A percentile compares a stretch with the other conserved stretches of the same genome.
phyloP scores from a whole-genome alignment of 176 grass and related monocot genomes.

The Triticum urartu region DNA sequence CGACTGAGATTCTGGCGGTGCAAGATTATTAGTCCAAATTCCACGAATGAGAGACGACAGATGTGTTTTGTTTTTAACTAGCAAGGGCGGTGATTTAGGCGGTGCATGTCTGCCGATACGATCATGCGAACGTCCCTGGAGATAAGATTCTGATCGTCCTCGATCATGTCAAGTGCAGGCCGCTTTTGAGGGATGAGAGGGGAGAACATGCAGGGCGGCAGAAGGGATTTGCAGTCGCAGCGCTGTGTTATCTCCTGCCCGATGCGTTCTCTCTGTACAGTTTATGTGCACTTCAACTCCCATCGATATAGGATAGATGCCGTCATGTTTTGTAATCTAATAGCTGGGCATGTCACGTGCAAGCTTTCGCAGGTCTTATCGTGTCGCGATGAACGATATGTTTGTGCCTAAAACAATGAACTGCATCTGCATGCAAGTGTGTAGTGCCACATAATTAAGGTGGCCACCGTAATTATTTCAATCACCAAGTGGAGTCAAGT shows the following conservation, averaged over 20 bases:
- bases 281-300: not conserved
- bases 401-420: not conserved
- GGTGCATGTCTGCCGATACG: not conserved
- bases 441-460: no score
- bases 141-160: slow-evolving; percentile 10
- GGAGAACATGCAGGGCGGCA: not conserved
- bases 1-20: not conserved
- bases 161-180: not conserved
- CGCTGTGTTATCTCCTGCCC: not conserved
- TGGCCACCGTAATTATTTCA: not conserved
- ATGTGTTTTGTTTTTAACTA: slow-evolving; percentile 1
- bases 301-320: not conserved
- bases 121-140: not conserved
- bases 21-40: not conserved
- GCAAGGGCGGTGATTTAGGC: slow-evolving; percentile 34
- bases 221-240: not conserved
- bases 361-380: not conserved
- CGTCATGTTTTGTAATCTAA: no score
- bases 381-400: not conserved
- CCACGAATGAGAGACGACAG: not conserved
- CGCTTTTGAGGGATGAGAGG: not conserved
- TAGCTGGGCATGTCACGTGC: not conserved
- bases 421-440: not conserved
- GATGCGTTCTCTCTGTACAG: slow-evolving; percentile 15
- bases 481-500: not conserved